Conservation (phyloP, 306 rosid species). For the Prinsepia uniflora region DNA sequence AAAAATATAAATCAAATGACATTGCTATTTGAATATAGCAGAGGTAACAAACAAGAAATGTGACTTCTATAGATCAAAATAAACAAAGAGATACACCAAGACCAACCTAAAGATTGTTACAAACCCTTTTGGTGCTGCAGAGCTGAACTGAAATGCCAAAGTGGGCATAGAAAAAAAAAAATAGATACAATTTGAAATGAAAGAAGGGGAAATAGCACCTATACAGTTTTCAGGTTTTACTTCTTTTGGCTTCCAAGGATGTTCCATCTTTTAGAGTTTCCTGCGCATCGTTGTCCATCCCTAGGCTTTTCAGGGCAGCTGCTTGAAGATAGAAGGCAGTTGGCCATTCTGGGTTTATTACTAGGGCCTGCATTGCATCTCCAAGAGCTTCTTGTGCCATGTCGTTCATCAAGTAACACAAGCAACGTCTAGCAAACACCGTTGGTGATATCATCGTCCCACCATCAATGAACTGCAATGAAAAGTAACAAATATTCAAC, state of each 20-base stretch:
- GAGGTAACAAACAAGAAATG: constrained; percentile 8
- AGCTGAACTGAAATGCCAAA: constrained; percentile 26
- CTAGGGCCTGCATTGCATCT: constrained; percentile 97
- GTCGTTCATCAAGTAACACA: constrained; percentile 84
- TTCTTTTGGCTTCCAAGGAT: constrained; percentile 65
- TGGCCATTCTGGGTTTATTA: constrained; percentile 77
- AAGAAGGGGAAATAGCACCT: constrained; percentile 28
- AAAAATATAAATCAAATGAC: neutral
- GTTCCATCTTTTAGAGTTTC: constrained; percentile 93
- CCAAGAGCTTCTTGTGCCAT: constrained; percentile 97
- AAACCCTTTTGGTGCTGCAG: constrained; percentile 26
- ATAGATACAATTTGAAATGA: constrained; percentile 35
- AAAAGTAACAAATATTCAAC: constrained; percentile 10
- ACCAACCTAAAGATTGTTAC: constrained; percentile 22
- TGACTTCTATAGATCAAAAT: constrained; percentile 6
- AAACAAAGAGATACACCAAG: constrained; percentile 21
- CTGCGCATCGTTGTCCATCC: constrained; percentile 92
- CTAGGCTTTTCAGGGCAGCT: constrained; percentile 82
- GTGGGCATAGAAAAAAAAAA: constrained; percentile 16
- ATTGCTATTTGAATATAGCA: neutral
- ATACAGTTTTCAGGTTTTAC: constrained; percentile 58
- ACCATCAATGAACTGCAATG: constrained; percentile 77
- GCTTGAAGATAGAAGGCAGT: constrained; percentile 95
- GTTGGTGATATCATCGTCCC: constrained; percentile 96
- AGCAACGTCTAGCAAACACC: constrained; percentile 78